Evolutionary conservation across 805 yeast species (phyloP).

Genomic region (Yamadazyma nakazawae): DNA sequence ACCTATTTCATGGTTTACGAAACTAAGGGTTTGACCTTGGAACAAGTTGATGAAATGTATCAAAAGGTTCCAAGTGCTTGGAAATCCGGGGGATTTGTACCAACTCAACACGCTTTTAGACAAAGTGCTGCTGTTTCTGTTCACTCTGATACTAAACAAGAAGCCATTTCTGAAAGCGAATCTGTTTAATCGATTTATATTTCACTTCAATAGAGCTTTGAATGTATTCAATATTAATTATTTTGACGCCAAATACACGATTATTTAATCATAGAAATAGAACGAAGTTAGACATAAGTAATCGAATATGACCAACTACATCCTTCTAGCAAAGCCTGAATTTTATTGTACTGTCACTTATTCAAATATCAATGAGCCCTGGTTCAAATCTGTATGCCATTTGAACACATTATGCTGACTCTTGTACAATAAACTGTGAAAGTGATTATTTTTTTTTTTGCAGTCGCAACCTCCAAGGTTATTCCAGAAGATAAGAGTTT

Average conservation of each 20-base stretch:
- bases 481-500: no score
- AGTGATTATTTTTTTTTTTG: no score
- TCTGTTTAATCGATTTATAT: slow-evolving; percentile 8
- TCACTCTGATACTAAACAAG: slow-evolving; percentile 25
- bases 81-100: slow-evolving; percentile 30
- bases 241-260: background rate
- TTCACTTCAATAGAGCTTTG: background rate
- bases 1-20: slow-evolving; percentile 35
- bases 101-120: slow-evolving; percentile 36
- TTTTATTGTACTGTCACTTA: no score
- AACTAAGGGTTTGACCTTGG: slow-evolving; percentile 41
- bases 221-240: background rate
- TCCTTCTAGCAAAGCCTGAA: no score
- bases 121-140: slow-evolving; percentile 21
- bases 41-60: slow-evolving; percentile 41
- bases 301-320: no score
- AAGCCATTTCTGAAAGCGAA: slow-evolving; percentile 23
- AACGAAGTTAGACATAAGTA: no score
- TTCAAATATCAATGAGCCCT: no score
- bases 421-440: no score
- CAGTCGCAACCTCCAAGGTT: no score
- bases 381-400: no score
- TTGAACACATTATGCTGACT: no score
- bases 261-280: no score
- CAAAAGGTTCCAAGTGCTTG: slow-evolving; percentile 31